Conservation (phyloP, 495 filamentous ascomycete genomes). For the Margaritispora aquatica region DNA sequence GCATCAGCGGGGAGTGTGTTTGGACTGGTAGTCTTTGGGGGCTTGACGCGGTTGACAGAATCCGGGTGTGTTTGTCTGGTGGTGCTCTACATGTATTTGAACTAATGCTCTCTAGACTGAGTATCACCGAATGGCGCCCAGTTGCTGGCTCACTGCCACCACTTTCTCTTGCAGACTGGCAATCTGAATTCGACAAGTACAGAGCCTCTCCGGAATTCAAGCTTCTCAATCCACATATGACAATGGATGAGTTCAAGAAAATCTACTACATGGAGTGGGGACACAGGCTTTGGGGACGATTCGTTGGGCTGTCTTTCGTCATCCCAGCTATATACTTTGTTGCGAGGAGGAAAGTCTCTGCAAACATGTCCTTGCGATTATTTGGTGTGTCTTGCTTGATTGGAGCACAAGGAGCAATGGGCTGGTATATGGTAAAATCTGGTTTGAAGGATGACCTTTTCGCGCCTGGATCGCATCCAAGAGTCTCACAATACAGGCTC, state of each 20-base stretch:
- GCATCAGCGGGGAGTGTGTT: conserved; percentile 90
- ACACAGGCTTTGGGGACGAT: conserved; percentile 90
- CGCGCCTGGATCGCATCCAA: conserved; percentile 79
- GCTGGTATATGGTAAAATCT: conserved; percentile 99
- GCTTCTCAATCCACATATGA: conserved; percentile 87
- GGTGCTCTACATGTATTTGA: background rate
- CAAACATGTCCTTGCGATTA: conserved; percentile 69
- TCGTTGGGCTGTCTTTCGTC: conserved; percentile 85
- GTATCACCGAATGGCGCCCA: conserved; percentile 98
- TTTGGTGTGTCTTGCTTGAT: conserved; percentile 81
- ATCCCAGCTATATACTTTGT: conserved; percentile 86
- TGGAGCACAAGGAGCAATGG: conserved; percentile 90
- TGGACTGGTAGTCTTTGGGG: conserved; percentile 93
- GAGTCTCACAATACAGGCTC: conserved; percentile 90
- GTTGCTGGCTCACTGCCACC: conserved; percentile 93
- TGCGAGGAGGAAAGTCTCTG: conserved; percentile 69
- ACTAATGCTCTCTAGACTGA: conserved; percentile 55
- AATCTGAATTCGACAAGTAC: conserved; percentile 88
- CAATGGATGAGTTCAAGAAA: conserved; percentile 85
- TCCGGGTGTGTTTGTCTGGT: conserved; percentile 62
- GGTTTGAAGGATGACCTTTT: conserved; percentile 93
- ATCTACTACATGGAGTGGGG: conserved; percentile 99
- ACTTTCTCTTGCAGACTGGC: conserved; percentile 69
- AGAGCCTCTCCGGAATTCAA: conserved; percentile 84
- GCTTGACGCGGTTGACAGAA: conserved; percentile 88